Percentiles rank a stretch among this genome's conserved stretches.
phyloP scores from a whole-genome alignment of 73 alveolate genomes.

The Tetrahymena elliotti region DNA sequence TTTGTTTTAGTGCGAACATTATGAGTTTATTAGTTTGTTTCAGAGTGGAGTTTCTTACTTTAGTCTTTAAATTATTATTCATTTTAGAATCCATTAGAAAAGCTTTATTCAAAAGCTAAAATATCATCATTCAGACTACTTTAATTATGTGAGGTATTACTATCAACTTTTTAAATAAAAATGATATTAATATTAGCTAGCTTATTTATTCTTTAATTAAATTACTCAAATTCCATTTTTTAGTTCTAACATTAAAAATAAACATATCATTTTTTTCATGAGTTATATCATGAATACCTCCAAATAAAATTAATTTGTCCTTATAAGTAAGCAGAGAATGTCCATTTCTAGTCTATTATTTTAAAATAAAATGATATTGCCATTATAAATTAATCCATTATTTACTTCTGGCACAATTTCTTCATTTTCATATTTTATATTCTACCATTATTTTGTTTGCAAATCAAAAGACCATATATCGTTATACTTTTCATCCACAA shows the following conservation, averaged over 20 bases:
- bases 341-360: constrained; percentile 7
- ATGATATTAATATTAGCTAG: background rate
- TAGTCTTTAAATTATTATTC: background rate
- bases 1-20: background rate
- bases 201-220: too few relatives aligned
- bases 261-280: constrained; percentile 25
- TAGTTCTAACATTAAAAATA: background rate
- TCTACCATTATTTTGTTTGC: background rate
- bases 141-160: background rate
- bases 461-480: background rate
- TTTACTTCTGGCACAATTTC: background rate
- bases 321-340: background rate
- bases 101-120: background rate
- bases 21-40: background rate
- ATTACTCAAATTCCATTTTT: background rate
- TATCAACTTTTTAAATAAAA: background rate
- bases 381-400: background rate
- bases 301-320: constrained; percentile 9
- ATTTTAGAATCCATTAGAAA: background rate
- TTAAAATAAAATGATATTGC: background rate
- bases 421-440: background rate
- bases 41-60: background rate
- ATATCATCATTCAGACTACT: background rate
- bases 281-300: constrained; percentile 28
- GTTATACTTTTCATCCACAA: background rate